These are phyloP conservation scores for Cryphonectria radicalis DNA, from an alignment of 2,329 filamentous ascomycete genomes.

Conservation along the genomic window DNA sequence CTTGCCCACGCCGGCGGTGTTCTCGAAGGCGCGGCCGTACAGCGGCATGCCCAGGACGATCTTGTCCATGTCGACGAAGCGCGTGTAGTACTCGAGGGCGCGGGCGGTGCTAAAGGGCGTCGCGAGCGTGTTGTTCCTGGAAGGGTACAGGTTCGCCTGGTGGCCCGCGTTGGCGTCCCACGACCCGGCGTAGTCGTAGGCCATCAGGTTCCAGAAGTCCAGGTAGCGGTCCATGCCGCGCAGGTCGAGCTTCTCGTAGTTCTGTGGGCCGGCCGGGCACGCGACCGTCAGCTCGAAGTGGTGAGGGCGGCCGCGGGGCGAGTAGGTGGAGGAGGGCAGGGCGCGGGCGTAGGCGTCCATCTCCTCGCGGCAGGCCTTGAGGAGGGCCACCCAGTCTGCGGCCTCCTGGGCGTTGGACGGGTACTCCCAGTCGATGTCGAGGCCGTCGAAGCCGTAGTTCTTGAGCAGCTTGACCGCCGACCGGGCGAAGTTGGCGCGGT, in stretches of 20 bases:
- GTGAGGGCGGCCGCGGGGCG: background rate
- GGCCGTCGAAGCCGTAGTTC: constrained; percentile 77
- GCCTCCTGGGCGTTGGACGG: constrained; percentile 60
- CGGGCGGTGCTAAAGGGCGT: constrained; percentile 80
- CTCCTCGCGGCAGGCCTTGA: constrained; percentile 58
- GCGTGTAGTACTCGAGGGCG: constrained; percentile 74
- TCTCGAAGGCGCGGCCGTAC: constrained; percentile 84
- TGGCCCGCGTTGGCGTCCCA: constrained; percentile 78
- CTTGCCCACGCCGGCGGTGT: constrained; percentile 74
- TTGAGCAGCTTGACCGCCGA: constrained; percentile 76
- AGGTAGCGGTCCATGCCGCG: constrained; percentile 66
- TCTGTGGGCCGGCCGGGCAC: constrained; percentile 64
- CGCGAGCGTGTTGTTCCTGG: constrained; percentile 55
- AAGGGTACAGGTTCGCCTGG: constrained; percentile 77
- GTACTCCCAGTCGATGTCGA: constrained; percentile 74
- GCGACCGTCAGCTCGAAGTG: constrained; percentile 69
- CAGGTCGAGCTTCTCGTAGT: constrained; percentile 67
- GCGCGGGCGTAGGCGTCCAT: constrained; percentile 61
- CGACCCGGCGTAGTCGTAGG: constrained; percentile 84
- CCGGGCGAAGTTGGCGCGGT: constrained; percentile 73
- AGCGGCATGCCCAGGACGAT: constrained; percentile 90
- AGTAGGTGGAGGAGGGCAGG: constrained; percentile 37
- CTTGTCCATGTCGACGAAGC: constrained; percentile 70
- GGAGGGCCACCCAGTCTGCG: constrained; percentile 61
- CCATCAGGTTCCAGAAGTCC: constrained; percentile 84